Evolutionary conservation across 805 yeast genomes (phyloP).

Genomic region (Lipomyces chichibuensis): DNA sequence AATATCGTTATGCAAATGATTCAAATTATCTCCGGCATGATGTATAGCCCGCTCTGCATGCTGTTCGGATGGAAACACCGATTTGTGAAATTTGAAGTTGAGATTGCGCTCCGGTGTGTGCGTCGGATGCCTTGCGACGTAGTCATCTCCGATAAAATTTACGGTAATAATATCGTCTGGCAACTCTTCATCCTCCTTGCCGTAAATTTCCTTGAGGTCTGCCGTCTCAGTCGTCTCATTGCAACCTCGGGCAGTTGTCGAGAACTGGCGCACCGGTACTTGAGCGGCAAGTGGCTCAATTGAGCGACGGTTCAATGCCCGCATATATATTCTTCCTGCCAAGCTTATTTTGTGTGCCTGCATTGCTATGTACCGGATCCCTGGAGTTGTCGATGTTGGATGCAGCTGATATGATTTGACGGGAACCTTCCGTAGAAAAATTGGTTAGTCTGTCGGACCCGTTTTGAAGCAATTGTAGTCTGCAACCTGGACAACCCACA

Average conservation of each 20-base stretch:
- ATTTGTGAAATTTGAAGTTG: neutral
- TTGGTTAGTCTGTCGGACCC: neutral
- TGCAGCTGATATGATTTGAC: neutral
- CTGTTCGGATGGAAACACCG: neutral
- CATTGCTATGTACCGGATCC: neutral
- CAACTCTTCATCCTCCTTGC: neutral
- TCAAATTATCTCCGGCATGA: neutral
- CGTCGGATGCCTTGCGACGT: neutral
- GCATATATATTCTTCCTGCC: neutral
- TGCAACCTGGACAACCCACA: too few species aligned
- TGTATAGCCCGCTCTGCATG: neutral
- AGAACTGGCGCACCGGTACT: neutral
- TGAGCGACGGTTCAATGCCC: neutral
- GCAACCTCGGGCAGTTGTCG: neutral
- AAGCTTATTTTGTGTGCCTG: neutral
- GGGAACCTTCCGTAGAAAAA: neutral
- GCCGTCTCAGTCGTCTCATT: neutral
- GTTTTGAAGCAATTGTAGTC: neutral
- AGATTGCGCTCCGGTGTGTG: neutral
- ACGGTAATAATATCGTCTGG: neutral
- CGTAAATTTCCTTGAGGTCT: conserved; percentile 1
- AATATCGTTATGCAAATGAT: neutral
- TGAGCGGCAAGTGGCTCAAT: neutral
- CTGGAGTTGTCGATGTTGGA: neutral
- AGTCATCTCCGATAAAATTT: neutral